A percentile compares a stretch with the other conserved stretches of the same genome.
Conservation (phyloP, 2,329 filamentous ascomycete species). For the Aspergillus niger region DNA sequence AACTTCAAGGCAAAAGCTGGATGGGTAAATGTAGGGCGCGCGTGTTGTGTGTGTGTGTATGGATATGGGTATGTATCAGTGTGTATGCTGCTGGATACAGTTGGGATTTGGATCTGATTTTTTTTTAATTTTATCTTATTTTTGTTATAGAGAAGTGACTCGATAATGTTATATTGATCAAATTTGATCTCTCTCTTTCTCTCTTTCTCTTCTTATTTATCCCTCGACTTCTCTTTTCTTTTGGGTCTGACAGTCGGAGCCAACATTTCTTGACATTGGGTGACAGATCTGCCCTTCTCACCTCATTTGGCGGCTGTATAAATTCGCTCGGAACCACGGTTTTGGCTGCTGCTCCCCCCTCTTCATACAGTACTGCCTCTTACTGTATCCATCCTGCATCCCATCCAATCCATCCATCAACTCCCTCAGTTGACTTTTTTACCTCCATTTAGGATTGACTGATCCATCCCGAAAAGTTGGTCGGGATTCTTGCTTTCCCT, state of each 20-base stretch:
- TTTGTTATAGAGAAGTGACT: neutral
- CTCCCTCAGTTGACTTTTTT: neutral
- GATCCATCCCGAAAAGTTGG: constrained; percentile 10
- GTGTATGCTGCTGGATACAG: neutral
- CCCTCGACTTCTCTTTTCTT: neutral
- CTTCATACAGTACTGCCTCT: neutral
- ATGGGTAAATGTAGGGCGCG: neutral
- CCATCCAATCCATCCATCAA: neutral
- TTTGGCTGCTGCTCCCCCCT: neutral
- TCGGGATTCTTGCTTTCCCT: constrained; percentile 17
- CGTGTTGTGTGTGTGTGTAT: neutral
- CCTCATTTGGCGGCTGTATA: neutral
- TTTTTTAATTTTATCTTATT: no score
- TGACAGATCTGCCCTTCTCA: neutral
- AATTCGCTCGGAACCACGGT: neutral
- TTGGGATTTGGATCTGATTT: neutral
- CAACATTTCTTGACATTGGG: no score
- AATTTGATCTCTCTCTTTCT: neutral
- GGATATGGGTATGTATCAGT: neutral
- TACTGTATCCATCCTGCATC: neutral
- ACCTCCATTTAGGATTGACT: neutral
- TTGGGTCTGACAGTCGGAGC: neutral
- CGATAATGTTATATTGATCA: neutral
- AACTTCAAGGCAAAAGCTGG: neutral
- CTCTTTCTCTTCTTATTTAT: neutral